Base-by-base conservation (phyloP, 202 grass and related monocot genomes). In the Miscanthus sacchariflorus region DNA sequence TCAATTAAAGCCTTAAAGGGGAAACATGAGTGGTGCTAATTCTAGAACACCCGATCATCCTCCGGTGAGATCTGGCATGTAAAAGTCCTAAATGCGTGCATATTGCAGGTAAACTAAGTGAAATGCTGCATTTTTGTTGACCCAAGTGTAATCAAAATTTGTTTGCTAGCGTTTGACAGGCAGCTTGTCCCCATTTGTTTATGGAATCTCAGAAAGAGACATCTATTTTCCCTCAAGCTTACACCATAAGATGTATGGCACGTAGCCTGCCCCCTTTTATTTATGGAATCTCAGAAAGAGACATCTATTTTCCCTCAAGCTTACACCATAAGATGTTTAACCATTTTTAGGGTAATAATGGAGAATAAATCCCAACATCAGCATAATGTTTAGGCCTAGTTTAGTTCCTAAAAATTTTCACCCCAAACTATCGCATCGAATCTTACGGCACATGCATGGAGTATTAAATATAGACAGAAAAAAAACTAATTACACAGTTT, bases 231-330 rank as follows among this genome's bases (percentile, higher is more conserved):
- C 58, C 58, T 63, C n/a, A 59, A 59, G 19, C 7, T 59, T 59
- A 59, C 7, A n/a, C 19, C 11, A 75, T 18, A 35, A 76, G 45
- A 76, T 12, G 58, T 63, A 17, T 50, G 48, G 1, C 48, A 50
- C 48, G 48, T 48, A 12, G 7, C 15, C 19, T 9, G 45, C 77
- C 68, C 46, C 46, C 72, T 18, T 67, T 86, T 28, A 36, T 70
- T 70, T 27, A 1, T 49, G 27, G 10, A 30, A 80, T 59, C n/a
- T 85, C 59, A 48, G 81, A 85, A 76, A 91, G 70, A 7, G 81
- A 88, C 49, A 70, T 76, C 40, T 48, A 1, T 23, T 52, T 87
- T n/a, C 45, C 6, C 5, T 23, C 25, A 33, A 68, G 2, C 12
- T 61, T 46, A 86, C 30, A 43, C 40, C 11, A 75, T 18, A 35